Conservation (phyloP, 208 protist genomes). For the Naegleria lovaniensis region DNA sequence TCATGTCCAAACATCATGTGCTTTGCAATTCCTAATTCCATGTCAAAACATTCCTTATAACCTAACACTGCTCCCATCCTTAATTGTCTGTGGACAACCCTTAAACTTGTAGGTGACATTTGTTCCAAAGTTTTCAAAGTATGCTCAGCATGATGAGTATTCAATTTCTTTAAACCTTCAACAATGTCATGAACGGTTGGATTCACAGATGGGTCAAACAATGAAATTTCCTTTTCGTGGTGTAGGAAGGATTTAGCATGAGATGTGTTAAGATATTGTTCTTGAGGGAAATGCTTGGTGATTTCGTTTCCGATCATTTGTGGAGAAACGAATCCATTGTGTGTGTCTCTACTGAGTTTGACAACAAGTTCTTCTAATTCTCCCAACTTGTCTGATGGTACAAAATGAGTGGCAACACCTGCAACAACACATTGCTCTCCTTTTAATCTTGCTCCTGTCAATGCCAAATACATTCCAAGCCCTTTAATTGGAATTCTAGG, state of each 20-base stretch:
- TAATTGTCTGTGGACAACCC: conserved; percentile 23
- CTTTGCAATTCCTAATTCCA: conserved; percentile 58
- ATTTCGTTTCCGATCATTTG: neutral
- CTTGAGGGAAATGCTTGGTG: neutral
- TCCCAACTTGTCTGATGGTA: conserved; percentile 49
- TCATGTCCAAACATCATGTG: conserved; percentile 46
- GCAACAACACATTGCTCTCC: conserved; percentile 59
- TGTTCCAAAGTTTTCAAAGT: neutral
- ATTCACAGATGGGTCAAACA: neutral
- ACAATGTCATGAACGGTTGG: neutral
- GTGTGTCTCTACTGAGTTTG: conserved; percentile 38
- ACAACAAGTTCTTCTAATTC: conserved; percentile 55
- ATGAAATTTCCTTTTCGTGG: neutral
- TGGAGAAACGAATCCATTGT: neutral
- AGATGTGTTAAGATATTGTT: neutral
- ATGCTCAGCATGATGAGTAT: neutral
- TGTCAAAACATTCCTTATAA: conserved; percentile 51
- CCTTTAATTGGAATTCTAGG: conserved; percentile 46
- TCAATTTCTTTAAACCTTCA: neutral
- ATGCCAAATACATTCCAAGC: conserved; percentile 63
- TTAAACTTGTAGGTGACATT: conserved; percentile 16
- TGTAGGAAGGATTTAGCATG: neutral
- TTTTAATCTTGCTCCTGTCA: conserved; percentile 61
- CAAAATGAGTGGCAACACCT: conserved; percentile 70
- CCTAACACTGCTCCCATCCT: neutral